Conservation (phyloP, 2,329 filamentous ascomycete species). For the Escovopsis sp. region DNA sequence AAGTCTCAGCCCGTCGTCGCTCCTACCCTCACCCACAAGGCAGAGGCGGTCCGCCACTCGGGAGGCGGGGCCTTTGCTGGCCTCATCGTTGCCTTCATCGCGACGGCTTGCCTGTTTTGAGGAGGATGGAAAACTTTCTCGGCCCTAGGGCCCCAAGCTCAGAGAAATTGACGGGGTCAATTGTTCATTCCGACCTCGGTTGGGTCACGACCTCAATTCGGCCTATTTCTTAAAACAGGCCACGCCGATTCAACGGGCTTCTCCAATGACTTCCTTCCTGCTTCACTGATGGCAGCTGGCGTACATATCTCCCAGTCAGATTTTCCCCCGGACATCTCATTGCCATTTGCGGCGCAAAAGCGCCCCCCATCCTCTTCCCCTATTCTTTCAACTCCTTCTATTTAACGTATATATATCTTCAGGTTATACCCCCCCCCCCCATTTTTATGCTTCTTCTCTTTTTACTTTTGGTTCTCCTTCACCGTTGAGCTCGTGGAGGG, state of each 20-base stretch:
- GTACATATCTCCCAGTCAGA: not conserved
- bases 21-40: constrained; percentile 21
- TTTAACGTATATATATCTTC: not conserved
- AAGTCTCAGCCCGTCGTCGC: constrained; percentile 17
- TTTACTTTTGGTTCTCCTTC: too few species aligned
- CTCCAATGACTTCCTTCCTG: not conserved
- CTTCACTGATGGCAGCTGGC: not conserved
- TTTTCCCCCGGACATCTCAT: too few species aligned
- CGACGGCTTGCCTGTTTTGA: constrained; percentile 34
- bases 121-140: not conserved
- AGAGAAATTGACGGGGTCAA: too few species aligned
- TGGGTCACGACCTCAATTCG: too few species aligned
- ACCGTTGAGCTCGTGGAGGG: too few species aligned
- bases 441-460: not conserved
- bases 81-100: constrained; percentile 39
- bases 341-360: too few species aligned
- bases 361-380: not conserved
- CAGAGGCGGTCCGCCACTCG: constrained; percentile 31
- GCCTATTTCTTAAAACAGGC: too few species aligned
- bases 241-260: too few species aligned
- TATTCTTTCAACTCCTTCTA: not conserved
- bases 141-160: too few species aligned
- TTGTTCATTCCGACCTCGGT: too few species aligned
- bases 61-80: constrained; percentile 36
- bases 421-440: not conserved